phyloP scores from a whole-genome alignment of 1,139 yeast genomes.

The Yarrowia galli region DNA sequence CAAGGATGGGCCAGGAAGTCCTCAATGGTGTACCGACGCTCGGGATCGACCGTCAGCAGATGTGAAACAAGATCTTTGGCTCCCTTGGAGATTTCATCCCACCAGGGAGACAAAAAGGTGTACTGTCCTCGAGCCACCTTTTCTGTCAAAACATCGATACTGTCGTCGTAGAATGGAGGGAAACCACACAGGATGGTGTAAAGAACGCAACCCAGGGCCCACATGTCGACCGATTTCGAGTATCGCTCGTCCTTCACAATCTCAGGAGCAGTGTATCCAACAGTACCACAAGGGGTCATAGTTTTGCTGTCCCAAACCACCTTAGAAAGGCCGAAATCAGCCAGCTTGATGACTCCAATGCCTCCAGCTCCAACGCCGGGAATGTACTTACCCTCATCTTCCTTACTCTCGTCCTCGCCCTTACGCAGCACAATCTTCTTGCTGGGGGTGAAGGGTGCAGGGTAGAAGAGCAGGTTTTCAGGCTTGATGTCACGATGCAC shows the following conservation, averaged over 20 bases:
- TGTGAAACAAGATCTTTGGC: conserved; percentile 82
- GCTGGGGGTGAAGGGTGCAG: conserved; percentile 68
- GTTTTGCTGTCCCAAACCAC: conserved; percentile 73
- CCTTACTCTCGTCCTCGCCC: conserved; percentile 78
- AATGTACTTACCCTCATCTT: conserved; percentile 84
- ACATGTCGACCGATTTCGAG: conserved; percentile 91
- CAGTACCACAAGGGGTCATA: conserved; percentile 89
- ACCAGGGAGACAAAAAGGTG: conserved; percentile 90
- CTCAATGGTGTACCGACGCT: conserved; percentile 74
- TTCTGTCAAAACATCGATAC: conserved; percentile 76
- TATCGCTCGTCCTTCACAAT: conserved; percentile 86
- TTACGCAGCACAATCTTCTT: conserved; percentile 60
- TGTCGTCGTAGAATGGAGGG: conserved; percentile 95
- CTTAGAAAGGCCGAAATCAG: conserved; percentile 93
- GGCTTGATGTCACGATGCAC: conserved; percentile 97
- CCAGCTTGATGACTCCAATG: conserved; percentile 82
- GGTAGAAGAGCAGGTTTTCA: conserved; percentile 84
- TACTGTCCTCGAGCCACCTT: conserved; percentile 86
- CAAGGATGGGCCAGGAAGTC: conserved; percentile 87
- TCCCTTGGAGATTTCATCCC: conserved; percentile 87
- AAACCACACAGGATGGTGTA: conserved; percentile 92
- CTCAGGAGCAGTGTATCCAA: conserved; percentile 94
- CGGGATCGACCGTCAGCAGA: conserved; percentile 83
- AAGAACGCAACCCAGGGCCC: conserved; percentile 94
- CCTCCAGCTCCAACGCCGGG: conserved; percentile 90